These are phyloP conservation scores for Xerocomellus chrysenteron DNA, from an alignment of 768 basidiomycete species.

Conservation along the genomic window DNA sequence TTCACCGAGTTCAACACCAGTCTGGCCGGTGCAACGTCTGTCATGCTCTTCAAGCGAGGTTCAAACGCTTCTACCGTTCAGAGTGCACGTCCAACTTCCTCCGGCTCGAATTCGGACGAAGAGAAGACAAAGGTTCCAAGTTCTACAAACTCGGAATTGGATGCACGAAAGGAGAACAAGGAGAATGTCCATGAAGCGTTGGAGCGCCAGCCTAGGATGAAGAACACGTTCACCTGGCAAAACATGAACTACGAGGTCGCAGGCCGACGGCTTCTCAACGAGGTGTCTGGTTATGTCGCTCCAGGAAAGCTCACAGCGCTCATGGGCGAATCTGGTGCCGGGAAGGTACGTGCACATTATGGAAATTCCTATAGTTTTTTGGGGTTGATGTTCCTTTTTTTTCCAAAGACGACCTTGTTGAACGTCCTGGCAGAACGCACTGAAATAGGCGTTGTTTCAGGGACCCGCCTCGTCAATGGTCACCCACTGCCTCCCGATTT, in stretches of 20 bases:
- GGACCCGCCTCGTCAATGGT: constrained; percentile 47
- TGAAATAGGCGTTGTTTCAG: constrained; percentile 38
- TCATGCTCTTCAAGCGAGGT: constrained; percentile 69
- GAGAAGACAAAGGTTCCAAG: constrained; percentile 26
- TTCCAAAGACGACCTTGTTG: constrained; percentile 44
- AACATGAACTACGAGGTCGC: constrained; percentile 66
- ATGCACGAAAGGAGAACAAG: constrained; percentile 5
- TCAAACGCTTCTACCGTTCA: constrained; percentile 28
- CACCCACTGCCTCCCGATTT: constrained; percentile 46
- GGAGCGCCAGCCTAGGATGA: constrained; percentile 35
- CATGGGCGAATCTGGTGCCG: constrained; percentile 65
- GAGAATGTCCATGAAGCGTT: constrained; percentile 32
- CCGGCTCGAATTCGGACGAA: constrained; percentile 27
- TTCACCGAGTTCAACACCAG: constrained; percentile 56
- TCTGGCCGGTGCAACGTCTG: constrained; percentile 35
- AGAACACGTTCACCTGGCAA: constrained; percentile 79
- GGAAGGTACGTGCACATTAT: constrained; percentile 33
- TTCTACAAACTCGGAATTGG: constrained; percentile 4
- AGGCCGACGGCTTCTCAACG: constrained; percentile 57
- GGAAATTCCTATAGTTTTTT: no score
- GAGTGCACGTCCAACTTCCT: background rate
- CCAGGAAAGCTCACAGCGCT: constrained; percentile 79
- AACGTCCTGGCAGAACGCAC: constrained; percentile 46
- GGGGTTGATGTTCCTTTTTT: background rate
- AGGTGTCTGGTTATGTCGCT: constrained; percentile 76